phyloP scores from a whole-genome alignment of 78 protist genomes.

The Pigoraptor vietnamica region DNA sequence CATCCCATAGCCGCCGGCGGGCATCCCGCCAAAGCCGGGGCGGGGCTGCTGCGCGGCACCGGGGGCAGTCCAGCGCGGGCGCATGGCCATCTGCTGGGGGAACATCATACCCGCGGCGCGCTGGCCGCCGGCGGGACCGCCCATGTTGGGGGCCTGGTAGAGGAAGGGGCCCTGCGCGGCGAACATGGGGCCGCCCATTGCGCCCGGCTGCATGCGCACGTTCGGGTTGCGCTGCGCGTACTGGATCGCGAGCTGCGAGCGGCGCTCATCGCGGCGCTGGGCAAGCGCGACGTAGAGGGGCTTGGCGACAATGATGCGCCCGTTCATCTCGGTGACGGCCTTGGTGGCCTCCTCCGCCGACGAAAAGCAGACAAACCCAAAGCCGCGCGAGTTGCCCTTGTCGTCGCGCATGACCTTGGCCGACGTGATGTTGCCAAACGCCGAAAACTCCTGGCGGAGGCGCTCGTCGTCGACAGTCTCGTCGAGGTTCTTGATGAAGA shows the following conservation, averaged over 20 bases:
- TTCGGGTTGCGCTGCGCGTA: conserved; percentile 44
- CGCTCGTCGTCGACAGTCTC: conserved; percentile 81
- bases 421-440: conserved; percentile 88
- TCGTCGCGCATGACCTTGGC: conserved; percentile 85
- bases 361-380: conserved; percentile 96
- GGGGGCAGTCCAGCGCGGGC: conserved; percentile 1
- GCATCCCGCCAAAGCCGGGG: conserved; percentile 1
- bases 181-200: conserved; percentile 14
- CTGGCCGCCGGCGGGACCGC: background rate
- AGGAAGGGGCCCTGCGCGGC: background rate
- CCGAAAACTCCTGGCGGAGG: conserved; percentile 68
- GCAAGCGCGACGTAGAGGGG: conserved; percentile 94
- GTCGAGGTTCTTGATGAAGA: conserved; percentile 95
- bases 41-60: background rate
- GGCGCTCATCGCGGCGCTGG: conserved; percentile 84
- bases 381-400: conserved; percentile 72
- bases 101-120: conserved; percentile 12
- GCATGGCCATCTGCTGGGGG: background rate
- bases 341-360: conserved; percentile 87
- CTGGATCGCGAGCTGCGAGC: conserved; percentile 71
- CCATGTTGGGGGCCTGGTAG: background rate
- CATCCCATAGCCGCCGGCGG: too few species aligned
- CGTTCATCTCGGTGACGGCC: conserved; percentile 94
- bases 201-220: conserved; percentile 22
- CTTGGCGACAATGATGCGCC: conserved; percentile 67